These are phyloP conservation scores for Aspergillus jensenii DNA, from an alignment of 2,329 filamentous ascomycete genomes.

Conservation along the genomic window DNA sequence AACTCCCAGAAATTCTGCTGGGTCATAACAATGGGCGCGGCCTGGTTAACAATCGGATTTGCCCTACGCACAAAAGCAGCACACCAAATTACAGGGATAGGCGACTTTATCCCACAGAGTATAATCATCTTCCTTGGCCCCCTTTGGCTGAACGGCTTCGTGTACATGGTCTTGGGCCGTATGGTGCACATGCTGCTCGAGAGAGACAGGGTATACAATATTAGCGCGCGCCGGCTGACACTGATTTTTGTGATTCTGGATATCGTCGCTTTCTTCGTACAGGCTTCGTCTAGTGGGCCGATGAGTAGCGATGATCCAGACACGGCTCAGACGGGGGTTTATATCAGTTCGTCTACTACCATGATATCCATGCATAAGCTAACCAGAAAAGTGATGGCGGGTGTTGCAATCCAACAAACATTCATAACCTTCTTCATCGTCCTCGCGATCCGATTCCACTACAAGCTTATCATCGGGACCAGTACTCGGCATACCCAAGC, in stretches of 20 bases:
- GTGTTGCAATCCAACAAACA: not conserved
- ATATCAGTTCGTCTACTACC: not conserved
- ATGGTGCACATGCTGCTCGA: not conserved
- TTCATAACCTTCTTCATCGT: not conserved
- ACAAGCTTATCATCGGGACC: not conserved
- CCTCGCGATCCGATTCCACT: not conserved
- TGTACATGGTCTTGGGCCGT: not conserved
- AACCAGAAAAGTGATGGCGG: not conserved
- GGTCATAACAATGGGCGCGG: not conserved
- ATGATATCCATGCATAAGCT: too few relatives aligned
- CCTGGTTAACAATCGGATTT: not conserved
- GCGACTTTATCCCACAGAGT: not conserved
- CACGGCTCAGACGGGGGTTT: not conserved
- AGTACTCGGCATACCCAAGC: not conserved
- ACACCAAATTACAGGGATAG: not conserved
- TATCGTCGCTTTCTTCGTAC: not conserved
- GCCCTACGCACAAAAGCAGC: not conserved
- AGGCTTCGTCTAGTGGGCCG: not conserved
- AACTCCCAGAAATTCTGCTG: not conserved
- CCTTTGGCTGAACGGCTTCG: not conserved
- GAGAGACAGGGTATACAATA: not conserved
- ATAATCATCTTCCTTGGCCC: not conserved
- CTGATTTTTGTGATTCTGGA: not conserved
- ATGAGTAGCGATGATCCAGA: not conserved
- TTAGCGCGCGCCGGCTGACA: not conserved